phyloP scores from a whole-genome alignment of 1,139 yeast genomes.

The Diutina catenulata region DNA sequence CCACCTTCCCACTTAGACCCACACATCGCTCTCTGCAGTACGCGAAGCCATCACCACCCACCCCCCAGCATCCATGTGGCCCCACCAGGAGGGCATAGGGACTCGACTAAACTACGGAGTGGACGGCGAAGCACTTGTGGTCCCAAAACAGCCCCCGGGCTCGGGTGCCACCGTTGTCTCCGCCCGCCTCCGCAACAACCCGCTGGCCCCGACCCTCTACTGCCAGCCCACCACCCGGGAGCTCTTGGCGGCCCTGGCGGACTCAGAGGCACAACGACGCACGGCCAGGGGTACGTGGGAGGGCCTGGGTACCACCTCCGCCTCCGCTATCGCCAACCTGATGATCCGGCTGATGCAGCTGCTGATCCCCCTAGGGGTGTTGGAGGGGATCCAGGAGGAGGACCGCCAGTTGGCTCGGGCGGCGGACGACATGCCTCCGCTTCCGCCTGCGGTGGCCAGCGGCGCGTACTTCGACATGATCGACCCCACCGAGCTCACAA shows the following conservation, averaged over 20 bases:
- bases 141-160: neutral
- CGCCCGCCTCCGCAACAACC: neutral
- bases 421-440: neutral
- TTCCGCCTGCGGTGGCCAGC: neutral
- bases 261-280: neutral
- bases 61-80: neutral
- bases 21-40: too few relatives aligned
- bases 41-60: too few relatives aligned
- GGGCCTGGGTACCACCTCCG: neutral
- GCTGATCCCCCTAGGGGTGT: neutral
- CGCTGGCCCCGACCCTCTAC: neutral
- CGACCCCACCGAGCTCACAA: neutral
- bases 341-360: neutral
- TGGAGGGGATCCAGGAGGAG: neutral
- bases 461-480: neutral
- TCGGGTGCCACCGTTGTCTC: neutral
- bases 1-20: too few relatives aligned
- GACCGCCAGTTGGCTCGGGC: neutral
- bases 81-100: neutral
- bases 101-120: slow-evolving; percentile 5
- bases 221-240: neutral
- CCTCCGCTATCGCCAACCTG: neutral
- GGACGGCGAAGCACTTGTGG: neutral
- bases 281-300: neutral
- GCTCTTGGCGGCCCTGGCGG: neutral